Evolutionary conservation across 1,284 basidiomycete genomes (phyloP).

Genomic region (Cutaneotrichosporon sp.): DNA sequence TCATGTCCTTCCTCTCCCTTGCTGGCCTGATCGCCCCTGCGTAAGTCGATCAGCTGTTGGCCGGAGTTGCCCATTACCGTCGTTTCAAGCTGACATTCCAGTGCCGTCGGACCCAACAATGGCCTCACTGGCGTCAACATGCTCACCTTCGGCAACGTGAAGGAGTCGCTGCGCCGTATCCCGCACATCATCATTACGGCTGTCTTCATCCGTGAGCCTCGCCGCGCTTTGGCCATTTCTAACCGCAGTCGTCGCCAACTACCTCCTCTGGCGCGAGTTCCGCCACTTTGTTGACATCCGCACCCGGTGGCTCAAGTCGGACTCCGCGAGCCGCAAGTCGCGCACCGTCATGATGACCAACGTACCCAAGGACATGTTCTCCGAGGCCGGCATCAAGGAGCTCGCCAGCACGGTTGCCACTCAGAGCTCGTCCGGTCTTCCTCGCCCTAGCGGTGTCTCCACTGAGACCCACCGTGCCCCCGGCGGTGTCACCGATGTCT

Average conservation of each 20-base stretch:
- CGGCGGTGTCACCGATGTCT: slow-evolving; percentile 76
- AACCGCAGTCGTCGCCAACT: slow-evolving; percentile 73
- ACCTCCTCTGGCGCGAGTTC: slow-evolving; percentile 79
- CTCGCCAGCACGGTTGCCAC: slow-evolving; percentile 56
- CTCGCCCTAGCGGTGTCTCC: slow-evolving; percentile 29
- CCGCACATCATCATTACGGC: slow-evolving; percentile 74
- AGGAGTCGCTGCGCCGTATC: slow-evolving; percentile 64
- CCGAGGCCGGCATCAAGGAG: slow-evolving; percentile 56
- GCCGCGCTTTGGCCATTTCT: not conserved
- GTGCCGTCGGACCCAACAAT: slow-evolving; percentile 40
- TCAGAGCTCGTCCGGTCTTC: slow-evolving; percentile 15
- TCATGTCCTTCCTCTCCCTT: slow-evolving; percentile 63
- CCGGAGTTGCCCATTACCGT: not conserved
- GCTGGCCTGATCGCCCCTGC: slow-evolving; percentile 1
- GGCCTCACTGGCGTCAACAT: slow-evolving; percentile 66
- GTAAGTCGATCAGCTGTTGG: not conserved
- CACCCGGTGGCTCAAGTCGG: slow-evolving; percentile 80
- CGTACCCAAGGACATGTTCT: slow-evolving; percentile 75
- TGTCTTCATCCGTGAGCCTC: slow-evolving; percentile 68
- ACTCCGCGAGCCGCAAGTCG: slow-evolving; percentile 74
- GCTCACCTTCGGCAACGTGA: slow-evolving; percentile 81
- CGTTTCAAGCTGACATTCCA: not conserved
- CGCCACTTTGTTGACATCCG: slow-evolving; percentile 74
- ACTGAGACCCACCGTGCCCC: slow-evolving; percentile 58
- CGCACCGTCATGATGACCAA: slow-evolving; percentile 87